These are phyloP conservation scores for Suhomyces yuchorum DNA, from an alignment of 1,139 yeast species.

Conservation along the genomic window DNA sequence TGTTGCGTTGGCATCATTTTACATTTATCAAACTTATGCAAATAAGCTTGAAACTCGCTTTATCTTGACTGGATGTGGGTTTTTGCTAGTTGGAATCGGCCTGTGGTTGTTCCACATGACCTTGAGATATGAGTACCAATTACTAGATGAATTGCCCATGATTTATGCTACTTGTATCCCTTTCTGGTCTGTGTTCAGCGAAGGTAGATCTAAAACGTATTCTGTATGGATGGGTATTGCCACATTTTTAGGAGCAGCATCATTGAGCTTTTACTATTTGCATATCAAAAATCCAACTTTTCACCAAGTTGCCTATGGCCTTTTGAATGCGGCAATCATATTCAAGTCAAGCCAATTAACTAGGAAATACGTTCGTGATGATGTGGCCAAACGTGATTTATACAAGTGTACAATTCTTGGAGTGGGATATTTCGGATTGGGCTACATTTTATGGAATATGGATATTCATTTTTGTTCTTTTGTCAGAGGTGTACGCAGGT, in stretches of 20 bases:
- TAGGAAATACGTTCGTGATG: slow-evolving; percentile 51
- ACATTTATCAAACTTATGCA: slow-evolving; percentile 59
- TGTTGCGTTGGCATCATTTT: slow-evolving; percentile 65
- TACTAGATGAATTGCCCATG: slow-evolving; percentile 96
- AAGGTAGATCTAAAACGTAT: slow-evolving; percentile 44
- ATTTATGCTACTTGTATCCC: slow-evolving; percentile 96
- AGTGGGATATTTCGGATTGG: slow-evolving; percentile 62
- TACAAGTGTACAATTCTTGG: slow-evolving; percentile 61
- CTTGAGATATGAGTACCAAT: slow-evolving; percentile 79
- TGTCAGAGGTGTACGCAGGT: slow-evolving; percentile 64
- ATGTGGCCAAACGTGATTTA: slow-evolving; percentile 48
- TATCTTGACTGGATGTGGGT: slow-evolving; percentile 71
- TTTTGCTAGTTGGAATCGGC: slow-evolving; percentile 87
- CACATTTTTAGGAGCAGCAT: slow-evolving; percentile 57
- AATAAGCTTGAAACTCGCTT: slow-evolving; percentile 73
- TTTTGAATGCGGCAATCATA: slow-evolving; percentile 64
- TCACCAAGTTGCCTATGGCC: slow-evolving; percentile 79
- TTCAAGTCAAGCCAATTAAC: slow-evolving; percentile 56
- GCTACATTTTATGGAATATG: slow-evolving; percentile 81
- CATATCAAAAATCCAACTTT: slow-evolving; percentile 77
- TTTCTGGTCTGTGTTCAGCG: slow-evolving; percentile 84
- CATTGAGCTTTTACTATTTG: slow-evolving; percentile 66
- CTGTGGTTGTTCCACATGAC: slow-evolving; percentile 98
- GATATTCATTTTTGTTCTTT: slow-evolving; percentile 79
- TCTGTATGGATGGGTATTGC: slow-evolving; percentile 53